These are phyloP conservation scores for Medicago truncatula DNA, from an alignment of 306 rosid genomes.

Conservation along the genomic window DNA sequence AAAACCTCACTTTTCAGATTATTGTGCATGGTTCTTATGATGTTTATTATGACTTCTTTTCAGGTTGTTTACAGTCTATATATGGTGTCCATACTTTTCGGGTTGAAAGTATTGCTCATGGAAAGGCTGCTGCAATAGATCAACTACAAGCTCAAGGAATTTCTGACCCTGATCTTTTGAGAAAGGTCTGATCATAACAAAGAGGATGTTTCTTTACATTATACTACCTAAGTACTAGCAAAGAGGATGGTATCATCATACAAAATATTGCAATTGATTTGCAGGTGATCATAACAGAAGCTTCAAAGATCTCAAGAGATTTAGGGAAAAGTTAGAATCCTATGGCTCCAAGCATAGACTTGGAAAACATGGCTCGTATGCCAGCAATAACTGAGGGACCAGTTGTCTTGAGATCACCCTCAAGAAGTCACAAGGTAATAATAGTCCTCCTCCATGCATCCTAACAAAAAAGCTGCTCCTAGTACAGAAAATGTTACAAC, in stretches of 20 bases:
- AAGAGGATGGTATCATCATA: conserved; percentile 21
- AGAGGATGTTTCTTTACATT: conserved; percentile 24
- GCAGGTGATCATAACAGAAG: conserved; percentile 79
- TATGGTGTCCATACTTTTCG: conserved; percentile 87
- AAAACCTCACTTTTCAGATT: too few species aligned
- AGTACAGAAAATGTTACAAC: neutral
- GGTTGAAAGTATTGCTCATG: conserved; percentile 80
- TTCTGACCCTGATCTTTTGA: conserved; percentile 71
- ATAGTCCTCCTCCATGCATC: neutral
- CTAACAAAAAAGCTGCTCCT: conserved; percentile 6
- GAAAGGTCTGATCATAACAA: conserved; percentile 68
- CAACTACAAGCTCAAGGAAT: conserved; percentile 89
- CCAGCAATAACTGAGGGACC: conserved; percentile 60
- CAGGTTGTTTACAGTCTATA: conserved; percentile 88
- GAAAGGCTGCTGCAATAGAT: conserved; percentile 89
- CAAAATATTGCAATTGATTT: conserved; percentile 41
- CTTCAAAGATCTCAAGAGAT: conserved; percentile 64
- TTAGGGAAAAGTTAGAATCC: conserved; percentile 56
- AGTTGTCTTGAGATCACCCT: conserved; percentile 67
- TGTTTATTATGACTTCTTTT: conserved; percentile 17
- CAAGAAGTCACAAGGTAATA: conserved; percentile 76
- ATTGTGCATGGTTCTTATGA: too few species aligned
- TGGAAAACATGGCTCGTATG: conserved; percentile 48
- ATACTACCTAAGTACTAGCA: conserved; percentile 16
- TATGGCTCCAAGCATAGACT: conserved; percentile 47